Conservation (phyloP, 1,139 yeast species). For the Yamadazyma conglobata region DNA sequence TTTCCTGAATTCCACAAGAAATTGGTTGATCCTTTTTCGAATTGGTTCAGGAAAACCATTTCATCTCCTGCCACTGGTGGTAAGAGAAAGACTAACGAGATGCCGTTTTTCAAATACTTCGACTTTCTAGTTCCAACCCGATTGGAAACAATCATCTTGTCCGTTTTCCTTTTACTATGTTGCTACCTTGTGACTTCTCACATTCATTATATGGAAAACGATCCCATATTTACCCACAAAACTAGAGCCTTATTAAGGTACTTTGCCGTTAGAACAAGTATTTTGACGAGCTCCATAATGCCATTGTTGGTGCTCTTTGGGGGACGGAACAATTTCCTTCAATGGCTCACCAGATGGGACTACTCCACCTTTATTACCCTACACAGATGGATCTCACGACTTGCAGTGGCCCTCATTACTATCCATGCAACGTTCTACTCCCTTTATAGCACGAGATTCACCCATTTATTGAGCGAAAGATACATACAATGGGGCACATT, state of each 20-base stretch:
- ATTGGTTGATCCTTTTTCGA: conserved; percentile 23
- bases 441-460: conserved; percentile 10
- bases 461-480: conserved; percentile 14
- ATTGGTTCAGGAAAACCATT: conserved; percentile 23
- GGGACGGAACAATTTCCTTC: conserved; percentile 59
- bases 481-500: conserved; percentile 49
- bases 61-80: conserved; percentile 29
- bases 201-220: conserved; percentile 23
- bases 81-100: conserved; percentile 24
- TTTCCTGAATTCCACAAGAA: conserved; percentile 19
- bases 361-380: conserved; percentile 55
- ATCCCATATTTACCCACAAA: conserved; percentile 25
- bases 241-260: conserved; percentile 24
- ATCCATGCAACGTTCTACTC: conserved; percentile 40
- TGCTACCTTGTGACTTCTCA: conserved; percentile 29
- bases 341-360: conserved; percentile 57
- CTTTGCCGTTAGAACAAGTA: conserved; percentile 56
- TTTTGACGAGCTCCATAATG: conserved; percentile 48
- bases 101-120: conserved; percentile 23
- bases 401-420: conserved; percentile 34
- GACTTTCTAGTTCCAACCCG: conserved; percentile 59
- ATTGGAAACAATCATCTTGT: conserved; percentile 50
- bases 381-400: conserved; percentile 60
- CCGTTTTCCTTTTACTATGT: conserved; percentile 44
- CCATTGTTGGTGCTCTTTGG: conserved; percentile 56